phyloP scores from a whole-genome alignment of 2,329 filamentous ascomycete genomes.

The Knoxdaviesia capensis region DNA sequence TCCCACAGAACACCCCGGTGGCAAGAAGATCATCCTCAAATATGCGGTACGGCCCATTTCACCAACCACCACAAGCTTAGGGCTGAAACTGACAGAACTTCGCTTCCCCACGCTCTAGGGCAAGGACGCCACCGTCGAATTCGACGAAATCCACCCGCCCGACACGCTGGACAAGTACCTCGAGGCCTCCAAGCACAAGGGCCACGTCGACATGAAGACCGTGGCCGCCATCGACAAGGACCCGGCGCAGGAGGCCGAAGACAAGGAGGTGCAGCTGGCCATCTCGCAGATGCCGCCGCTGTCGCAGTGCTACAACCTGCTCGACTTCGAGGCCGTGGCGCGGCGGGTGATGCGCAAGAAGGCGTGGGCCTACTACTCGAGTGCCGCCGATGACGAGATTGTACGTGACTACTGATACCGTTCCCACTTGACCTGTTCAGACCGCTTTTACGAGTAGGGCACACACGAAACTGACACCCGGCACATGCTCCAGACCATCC shows the following conservation, averaged over 20 bases:
- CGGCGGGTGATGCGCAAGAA: constrained; percentile 83
- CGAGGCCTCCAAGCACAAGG: constrained; percentile 67
- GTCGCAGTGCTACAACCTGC: constrained; percentile 77
- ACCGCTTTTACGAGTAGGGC: constrained; percentile 5
- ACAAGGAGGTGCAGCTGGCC: constrained; percentile 48
- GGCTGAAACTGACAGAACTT: background rate
- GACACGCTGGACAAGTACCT: constrained; percentile 79
- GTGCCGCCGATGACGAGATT: constrained; percentile 43
- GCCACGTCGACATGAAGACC: constrained; percentile 73
- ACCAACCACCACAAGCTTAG: background rate
- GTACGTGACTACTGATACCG: constrained; percentile 8
- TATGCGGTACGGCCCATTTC: constrained; percentile 40
- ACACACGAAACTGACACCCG: background rate
- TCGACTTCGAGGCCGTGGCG: constrained; percentile 92
- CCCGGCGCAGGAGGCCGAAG: constrained; percentile 43
- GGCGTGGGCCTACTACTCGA: constrained; percentile 96
- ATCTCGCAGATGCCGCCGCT: constrained; percentile 58
- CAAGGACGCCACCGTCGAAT: constrained; percentile 84
- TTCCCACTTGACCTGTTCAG: background rate
- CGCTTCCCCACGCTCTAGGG: constrained; percentile 23
- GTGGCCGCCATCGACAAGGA: constrained; percentile 47
- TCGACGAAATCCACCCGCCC: constrained; percentile 71
- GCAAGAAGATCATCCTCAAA: constrained; percentile 84
- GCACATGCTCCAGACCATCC: constrained; percentile 44
- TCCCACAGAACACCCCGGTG: constrained; percentile 60